Evolutionary conservation across 306 rosid genomes (phyloP), one percentile per base, ranked within the genome.

Genomic region (Bauhinia variegata): DNA sequence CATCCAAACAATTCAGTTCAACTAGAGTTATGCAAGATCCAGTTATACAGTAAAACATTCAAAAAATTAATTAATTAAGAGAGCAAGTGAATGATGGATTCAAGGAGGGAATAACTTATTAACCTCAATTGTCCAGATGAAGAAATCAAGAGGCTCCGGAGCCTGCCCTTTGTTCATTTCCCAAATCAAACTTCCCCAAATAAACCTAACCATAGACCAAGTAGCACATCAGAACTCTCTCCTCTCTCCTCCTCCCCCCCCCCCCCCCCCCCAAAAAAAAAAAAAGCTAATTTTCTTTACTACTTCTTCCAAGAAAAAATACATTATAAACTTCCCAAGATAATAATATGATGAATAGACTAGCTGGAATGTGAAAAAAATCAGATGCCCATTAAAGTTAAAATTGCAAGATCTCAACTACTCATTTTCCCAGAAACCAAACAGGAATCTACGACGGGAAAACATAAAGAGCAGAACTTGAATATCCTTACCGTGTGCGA

Each of bases 101-200:
- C 3, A 11, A 51, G 53, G 18, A 47, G 42, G 54, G 11, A 31
- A 7, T 33, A 70, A 70, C 61, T 60, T 30, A 28, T 53, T 36
- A 77, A 93, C 99, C 99, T 90, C 97, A 73, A 93, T 96, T 63
- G 97, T 93, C 99, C 99, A 93, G 82, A 93, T 90, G 87, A 93
- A 93, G 90, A 93, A 93, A 90, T 90, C 99, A 73, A 93, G 93
- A 58, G 99, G 97, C 87, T 93, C 99, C 12, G 99, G 99, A 68
- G 80, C 84, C 67, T 83, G 95, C 70, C 88, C 89, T 82, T 77
- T 88, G 86, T 74, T 86, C 96, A 83, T 90, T 83, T 82, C 85
- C 83, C 85, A 74, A 75, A 75, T 77, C 83, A 85, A 75, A 62
- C 58, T 62, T 42, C 63, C 74, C 72, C 43, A 63, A 60, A 79